Conservation (phyloP, 768 basidiomycete species). For the Cyathus striatus region DNA sequence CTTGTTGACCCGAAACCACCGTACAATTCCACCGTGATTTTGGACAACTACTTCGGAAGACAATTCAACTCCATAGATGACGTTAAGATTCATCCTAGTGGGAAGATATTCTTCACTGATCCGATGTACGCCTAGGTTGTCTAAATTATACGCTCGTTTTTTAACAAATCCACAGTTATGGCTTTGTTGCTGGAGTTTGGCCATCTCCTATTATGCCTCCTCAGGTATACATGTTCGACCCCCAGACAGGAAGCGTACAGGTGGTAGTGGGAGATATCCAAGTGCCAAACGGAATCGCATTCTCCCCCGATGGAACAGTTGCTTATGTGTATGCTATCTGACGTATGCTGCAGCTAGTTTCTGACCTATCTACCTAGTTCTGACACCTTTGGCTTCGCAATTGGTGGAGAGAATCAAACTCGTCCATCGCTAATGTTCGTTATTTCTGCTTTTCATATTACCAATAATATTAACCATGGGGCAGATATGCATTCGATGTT, state of each 20-base stretch:
- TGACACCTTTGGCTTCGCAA: not conserved
- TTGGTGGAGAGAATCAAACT: not conserved
- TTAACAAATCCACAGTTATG: slow-evolving; percentile 35
- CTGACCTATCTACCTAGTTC: not conserved
- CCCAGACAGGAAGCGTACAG: slow-evolving; percentile 49
- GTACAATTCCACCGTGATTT: slow-evolving; percentile 54
- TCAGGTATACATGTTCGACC: slow-evolving; percentile 69
- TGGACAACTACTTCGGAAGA: slow-evolving; percentile 68
- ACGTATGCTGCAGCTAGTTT: not conserved
- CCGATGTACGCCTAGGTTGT: slow-evolving; percentile 33
- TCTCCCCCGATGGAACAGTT: slow-evolving; percentile 49
- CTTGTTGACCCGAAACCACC: slow-evolving; percentile 55
- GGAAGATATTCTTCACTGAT: slow-evolving; percentile 67
- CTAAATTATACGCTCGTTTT: not conserved
- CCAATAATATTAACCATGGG: too few species aligned
- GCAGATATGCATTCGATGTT: slow-evolving; percentile 61
- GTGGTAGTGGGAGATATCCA: slow-evolving; percentile 67
- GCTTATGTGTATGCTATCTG: slow-evolving; percentile 44
- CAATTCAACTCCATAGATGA: slow-evolving; percentile 78
- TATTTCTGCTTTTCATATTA: not conserved
- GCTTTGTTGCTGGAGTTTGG: slow-evolving; percentile 55
- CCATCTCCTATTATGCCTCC: slow-evolving; percentile 55
- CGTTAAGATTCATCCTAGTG: slow-evolving; percentile 60
- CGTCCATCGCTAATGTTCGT: not conserved
- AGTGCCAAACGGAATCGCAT: slow-evolving; percentile 62